These are phyloP conservation scores for Populus trichocarpa DNA, from an alignment of 441 rosid genomes.

Conservation along the genomic window DNA sequence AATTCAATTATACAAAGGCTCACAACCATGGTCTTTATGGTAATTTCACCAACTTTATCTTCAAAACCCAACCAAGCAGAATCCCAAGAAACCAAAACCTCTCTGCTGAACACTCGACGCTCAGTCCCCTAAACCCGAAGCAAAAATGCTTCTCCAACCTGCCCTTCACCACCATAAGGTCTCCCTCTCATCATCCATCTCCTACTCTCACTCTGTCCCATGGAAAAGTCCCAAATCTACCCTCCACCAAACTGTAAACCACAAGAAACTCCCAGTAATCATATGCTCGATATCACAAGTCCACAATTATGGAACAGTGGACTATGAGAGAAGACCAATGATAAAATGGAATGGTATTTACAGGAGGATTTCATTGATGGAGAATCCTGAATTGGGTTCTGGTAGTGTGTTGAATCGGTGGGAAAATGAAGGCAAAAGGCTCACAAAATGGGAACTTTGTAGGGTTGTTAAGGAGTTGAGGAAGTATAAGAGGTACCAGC, in stretches of 20 bases:
- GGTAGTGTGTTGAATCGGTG: conserved; percentile 64
- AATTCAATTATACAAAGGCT: background rate
- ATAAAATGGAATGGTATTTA: conserved; percentile 73
- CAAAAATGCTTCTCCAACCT: conserved; percentile 48
- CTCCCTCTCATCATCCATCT: conserved; percentile 42
- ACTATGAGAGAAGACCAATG: conserved; percentile 74
- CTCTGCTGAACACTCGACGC: background rate
- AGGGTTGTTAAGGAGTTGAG: conserved; percentile 89
- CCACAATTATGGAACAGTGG: conserved; percentile 73
- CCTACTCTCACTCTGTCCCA: conserved; percentile 36
- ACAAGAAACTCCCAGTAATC: conserved; percentile 28
- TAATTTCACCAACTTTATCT: conserved; percentile 23
- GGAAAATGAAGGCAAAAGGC: conserved; percentile 68
- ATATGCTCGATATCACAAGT: conserved; percentile 68
- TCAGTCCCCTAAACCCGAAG: conserved; percentile 2
- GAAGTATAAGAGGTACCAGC: conserved; percentile 69
- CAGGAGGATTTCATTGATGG: conserved; percentile 73
- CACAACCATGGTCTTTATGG: background rate
- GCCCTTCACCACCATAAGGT: conserved; percentile 40
- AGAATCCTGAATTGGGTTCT: conserved; percentile 69
- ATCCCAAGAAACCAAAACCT: background rate
- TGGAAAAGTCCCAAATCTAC: conserved; percentile 17
- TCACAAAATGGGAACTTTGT: conserved; percentile 90
- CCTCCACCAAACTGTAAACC: conserved; percentile 22
- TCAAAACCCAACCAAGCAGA: background rate